Percentiles rank a stretch among this genome's conserved stretches.
Evolutionary conservation across 495 filamentous ascomycete genomes (phyloP).

Genomic region (Recurvomyces mirabilis): DNA sequence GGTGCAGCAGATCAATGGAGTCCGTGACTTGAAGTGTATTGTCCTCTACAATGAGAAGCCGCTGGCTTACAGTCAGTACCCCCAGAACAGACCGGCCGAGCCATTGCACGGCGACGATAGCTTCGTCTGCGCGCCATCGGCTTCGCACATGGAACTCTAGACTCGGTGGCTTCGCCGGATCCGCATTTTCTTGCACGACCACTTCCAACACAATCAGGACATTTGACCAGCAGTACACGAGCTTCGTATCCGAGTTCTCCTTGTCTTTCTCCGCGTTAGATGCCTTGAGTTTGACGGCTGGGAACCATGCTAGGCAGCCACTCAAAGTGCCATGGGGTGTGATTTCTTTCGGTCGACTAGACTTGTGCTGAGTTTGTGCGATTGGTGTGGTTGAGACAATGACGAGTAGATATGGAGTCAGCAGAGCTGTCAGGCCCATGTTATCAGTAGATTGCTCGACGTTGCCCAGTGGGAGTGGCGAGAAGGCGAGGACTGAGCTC

Average conservation of each 20-base stretch:
- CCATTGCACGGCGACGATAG: conserved; percentile 96
- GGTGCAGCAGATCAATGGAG: conserved; percentile 81
- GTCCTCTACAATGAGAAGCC: conserved; percentile 87
- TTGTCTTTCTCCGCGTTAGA: conserved; percentile 42
- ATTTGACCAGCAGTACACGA: conserved; percentile 99
- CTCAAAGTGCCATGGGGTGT: conserved; percentile 81
- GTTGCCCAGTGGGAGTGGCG: conserved; percentile 82
- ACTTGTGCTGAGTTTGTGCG: conserved; percentile 92
- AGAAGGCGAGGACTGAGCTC: conserved; percentile 88
- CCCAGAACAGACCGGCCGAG: conserved; percentile 85
- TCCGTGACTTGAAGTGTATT: conserved; percentile 79
- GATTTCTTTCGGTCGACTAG: conserved; percentile 78
- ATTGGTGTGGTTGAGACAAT: conserved; percentile 94
- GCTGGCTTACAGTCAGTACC: conserved; percentile 84
- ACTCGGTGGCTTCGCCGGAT: conserved; percentile 57
- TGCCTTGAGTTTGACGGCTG: conserved; percentile 80
- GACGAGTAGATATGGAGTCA: conserved; percentile 90
- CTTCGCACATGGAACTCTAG: conserved; percentile 73
- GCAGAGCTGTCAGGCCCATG: conserved; percentile 85
- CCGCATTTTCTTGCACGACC: conserved; percentile 53
- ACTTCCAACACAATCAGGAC: conserved; percentile 85
- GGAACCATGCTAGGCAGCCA: conserved; percentile 93
- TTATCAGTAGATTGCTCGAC: conserved; percentile 77
- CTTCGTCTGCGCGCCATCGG: conserved; percentile 87
- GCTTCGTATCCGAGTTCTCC: conserved; percentile 58